Conservation (phyloP, 2,329 filamentous ascomycete species). For the Alternaria sp. region DNA sequence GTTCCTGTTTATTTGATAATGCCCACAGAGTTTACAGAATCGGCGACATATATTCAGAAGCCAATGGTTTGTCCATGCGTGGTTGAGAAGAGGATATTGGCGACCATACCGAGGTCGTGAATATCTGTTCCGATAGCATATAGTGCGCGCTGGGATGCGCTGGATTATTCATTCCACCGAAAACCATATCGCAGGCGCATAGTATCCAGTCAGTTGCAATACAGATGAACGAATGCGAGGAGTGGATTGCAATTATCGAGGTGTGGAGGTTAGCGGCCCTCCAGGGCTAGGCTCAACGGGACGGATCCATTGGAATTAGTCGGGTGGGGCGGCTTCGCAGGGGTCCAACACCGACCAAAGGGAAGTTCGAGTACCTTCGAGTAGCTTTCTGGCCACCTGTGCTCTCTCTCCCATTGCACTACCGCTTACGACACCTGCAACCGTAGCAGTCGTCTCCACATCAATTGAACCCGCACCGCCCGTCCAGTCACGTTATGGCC, state of each 20-base stretch:
- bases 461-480: slow-evolving; percentile 14
- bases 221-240: neutral
- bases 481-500: slow-evolving; percentile 5
- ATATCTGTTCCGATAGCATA: no score
- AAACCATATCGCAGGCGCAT: neutral
- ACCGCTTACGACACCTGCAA: neutral
- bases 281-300: neutral
- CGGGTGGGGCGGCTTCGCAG: slow-evolving; percentile 12
- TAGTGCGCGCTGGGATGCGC: neutral
- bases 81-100: neutral
- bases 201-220: neutral
- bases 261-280: slow-evolving; percentile 13
- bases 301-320: slow-evolving; percentile 1
- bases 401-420: slow-evolving; percentile 4
- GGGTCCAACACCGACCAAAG: slow-evolving; percentile 4
- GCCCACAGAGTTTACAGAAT: neutral
- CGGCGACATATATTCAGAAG: neutral
- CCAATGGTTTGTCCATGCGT: neutral
- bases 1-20: neutral
- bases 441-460: slow-evolving; percentile 6
- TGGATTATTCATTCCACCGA: neutral
- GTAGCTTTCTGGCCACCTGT: slow-evolving; percentile 17
- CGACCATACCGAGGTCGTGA: no score
- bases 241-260: neutral
- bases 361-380: slow-evolving; percentile 27